Conservation (phyloP, 352 stramenopile genomes). For the Phytophthora sp. region DNA sequence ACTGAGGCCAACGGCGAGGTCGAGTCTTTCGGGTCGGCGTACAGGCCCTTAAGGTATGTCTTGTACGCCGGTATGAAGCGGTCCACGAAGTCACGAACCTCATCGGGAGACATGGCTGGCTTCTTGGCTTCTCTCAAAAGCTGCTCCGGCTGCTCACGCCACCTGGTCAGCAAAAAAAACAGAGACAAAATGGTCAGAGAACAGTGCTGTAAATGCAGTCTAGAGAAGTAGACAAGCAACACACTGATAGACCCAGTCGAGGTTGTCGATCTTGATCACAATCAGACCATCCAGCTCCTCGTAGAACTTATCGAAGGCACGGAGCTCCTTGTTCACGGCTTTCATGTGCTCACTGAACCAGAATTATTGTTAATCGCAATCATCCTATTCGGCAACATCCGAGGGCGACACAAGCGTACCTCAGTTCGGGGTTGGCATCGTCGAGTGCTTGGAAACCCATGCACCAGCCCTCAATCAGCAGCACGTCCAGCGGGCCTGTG, state of each 20-base stretch:
- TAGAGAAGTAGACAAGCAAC: slow-evolving; percentile 8
- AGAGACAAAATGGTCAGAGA: slow-evolving; percentile 12
- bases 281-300: slow-evolving; percentile 67
- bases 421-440: slow-evolving; percentile 38
- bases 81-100: slow-evolving; percentile 88
- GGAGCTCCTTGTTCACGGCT: slow-evolving; percentile 70
- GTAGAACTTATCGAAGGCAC: slow-evolving; percentile 72
- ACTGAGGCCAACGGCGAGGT: slow-evolving; percentile 33
- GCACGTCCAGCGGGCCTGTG: slow-evolving; percentile 79
- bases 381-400: neutral
- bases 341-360: slow-evolving; percentile 55
- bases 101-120: slow-evolving; percentile 58
- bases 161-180: slow-evolving; percentile 42
- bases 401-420: slow-evolving; percentile 34
- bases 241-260: slow-evolving; percentile 87
- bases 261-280: slow-evolving; percentile 74
- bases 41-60: slow-evolving; percentile 67
- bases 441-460: slow-evolving; percentile 77
- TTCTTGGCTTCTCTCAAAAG: slow-evolving; percentile 66
- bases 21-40: slow-evolving; percentile 43
- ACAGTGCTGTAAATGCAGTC: neutral
- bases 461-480: slow-evolving; percentile 89
- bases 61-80: slow-evolving; percentile 89
- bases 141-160: slow-evolving; percentile 82
- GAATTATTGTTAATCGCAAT: neutral